Conservation (phyloP, 352 stramenopile species). For the Pythium phragmiticola region DNA sequence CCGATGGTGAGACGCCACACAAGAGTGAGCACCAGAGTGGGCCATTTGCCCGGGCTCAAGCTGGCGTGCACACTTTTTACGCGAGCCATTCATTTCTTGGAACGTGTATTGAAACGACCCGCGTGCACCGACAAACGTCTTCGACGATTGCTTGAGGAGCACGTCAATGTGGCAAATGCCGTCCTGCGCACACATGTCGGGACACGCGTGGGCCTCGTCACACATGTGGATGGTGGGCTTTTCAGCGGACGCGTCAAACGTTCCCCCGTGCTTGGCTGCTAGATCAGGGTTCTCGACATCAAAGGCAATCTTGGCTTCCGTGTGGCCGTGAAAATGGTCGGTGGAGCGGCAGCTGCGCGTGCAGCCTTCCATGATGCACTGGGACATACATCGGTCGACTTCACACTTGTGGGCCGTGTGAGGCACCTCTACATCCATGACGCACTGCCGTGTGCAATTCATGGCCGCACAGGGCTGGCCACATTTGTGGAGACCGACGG, state of each 20-base stretch:
- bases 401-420: slow-evolving; percentile 69
- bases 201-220: slow-evolving; percentile 48
- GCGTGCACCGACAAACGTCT: slow-evolving; percentile 59
- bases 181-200: slow-evolving; percentile 48
- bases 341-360: slow-evolving; percentile 40
- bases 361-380: slow-evolving; percentile 66
- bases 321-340: slow-evolving; percentile 73
- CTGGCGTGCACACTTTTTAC: slow-evolving; percentile 54
- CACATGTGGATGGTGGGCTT: slow-evolving; percentile 65
- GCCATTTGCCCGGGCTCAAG: slow-evolving; percentile 42
- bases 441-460: slow-evolving; percentile 45
- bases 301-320: slow-evolving; percentile 43
- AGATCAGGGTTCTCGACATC: slow-evolving; percentile 39
- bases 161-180: slow-evolving; percentile 73
- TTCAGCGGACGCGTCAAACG: slow-evolving; percentile 37
- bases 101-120: slow-evolving; percentile 68
- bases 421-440: slow-evolving; percentile 46
- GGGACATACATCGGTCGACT: slow-evolving; percentile 51
- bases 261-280: slow-evolving; percentile 31
- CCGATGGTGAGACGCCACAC: slow-evolving; percentile 12
- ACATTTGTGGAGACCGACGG: slow-evolving; percentile 56
- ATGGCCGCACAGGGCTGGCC: slow-evolving; percentile 44
- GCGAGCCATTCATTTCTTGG: slow-evolving; percentile 79
- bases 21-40: slow-evolving; percentile 51
- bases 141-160: slow-evolving; percentile 63